Evolutionary conservation across 352 stramenopile genomes (phyloP).

Genomic region (Nothophytophthora sp.): DNA sequence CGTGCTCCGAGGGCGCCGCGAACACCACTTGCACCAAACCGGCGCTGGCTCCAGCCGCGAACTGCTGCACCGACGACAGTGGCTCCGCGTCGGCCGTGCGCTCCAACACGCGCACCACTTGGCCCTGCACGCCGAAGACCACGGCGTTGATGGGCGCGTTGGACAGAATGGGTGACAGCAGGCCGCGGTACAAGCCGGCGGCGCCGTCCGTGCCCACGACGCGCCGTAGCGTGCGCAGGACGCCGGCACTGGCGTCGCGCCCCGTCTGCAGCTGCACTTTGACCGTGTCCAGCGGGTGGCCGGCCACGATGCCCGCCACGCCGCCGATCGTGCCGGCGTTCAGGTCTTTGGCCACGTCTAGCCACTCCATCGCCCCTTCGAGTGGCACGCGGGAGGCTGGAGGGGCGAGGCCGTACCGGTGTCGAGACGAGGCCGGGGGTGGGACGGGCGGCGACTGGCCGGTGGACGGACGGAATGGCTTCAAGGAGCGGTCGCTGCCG

Average conservation of each 20-base stretch:
- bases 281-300: slow-evolving; percentile 86
- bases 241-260: slow-evolving; percentile 21
- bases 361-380: slow-evolving; percentile 80
- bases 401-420: no score
- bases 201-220: slow-evolving; percentile 64
- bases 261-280: slow-evolving; percentile 86
- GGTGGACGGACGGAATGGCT: no score
- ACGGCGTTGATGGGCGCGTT: slow-evolving; percentile 88
- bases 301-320: slow-evolving; percentile 74
- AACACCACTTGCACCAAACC: slow-evolving; percentile 74
- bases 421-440: no score
- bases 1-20: slow-evolving; percentile 70
- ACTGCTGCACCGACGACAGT: slow-evolving; percentile 46
- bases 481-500: no score
- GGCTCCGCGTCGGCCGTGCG: slow-evolving; percentile 16
- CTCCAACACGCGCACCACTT: slow-evolving; percentile 46
- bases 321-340: slow-evolving; percentile 83
- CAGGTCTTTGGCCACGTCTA: slow-evolving; percentile 83
- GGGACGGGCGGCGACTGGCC: no score
- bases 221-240: slow-evolving; percentile 48
- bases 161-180: slow-evolving; percentile 77
- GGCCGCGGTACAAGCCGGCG: slow-evolving; percentile 68
- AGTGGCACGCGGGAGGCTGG: no score
- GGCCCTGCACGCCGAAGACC: slow-evolving; percentile 79
- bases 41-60: slow-evolving; percentile 57